Percentiles rank a stretch among this genome's conserved stretches.
Evolutionary conservation across 2,329 filamentous ascomycete species (phyloP).

Genomic region (Aspergillus chevalieri): DNA sequence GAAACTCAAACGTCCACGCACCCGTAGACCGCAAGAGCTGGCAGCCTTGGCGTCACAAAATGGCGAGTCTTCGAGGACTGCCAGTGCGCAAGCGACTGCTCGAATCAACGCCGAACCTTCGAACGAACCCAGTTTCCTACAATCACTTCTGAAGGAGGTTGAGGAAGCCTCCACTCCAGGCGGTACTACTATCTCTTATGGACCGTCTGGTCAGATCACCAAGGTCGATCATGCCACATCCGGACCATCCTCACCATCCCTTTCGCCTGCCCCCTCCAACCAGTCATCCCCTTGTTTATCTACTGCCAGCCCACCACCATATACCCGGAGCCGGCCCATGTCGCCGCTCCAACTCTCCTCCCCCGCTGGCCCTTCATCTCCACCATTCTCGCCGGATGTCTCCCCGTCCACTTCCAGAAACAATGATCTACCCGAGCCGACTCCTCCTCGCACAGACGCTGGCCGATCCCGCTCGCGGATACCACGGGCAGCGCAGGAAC

Average conservation of each 20-base stretch:
- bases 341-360: constrained; percentile 31
- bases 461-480: constrained; percentile 18
- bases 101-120: constrained; percentile 31
- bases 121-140: constrained; percentile 70
- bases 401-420: constrained; percentile 55
- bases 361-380: constrained; percentile 25
- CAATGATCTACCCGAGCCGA: constrained; percentile 13
- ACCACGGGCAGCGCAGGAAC: constrained; percentile 16
- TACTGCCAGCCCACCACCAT: constrained; percentile 34
- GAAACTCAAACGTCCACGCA: constrained; percentile 80
- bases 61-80: constrained; percentile 34
- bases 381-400: constrained; percentile 62
- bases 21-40: constrained; percentile 57
- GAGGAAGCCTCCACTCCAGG: constrained; percentile 48
- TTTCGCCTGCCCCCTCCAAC: constrained; percentile 36
- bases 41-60: constrained; percentile 41
- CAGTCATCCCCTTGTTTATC: constrained; percentile 35
- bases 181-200: constrained; percentile 3
- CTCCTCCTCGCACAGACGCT: constrained; percentile 7
- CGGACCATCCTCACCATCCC: constrained; percentile 37
- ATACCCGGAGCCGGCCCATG: constrained; percentile 26
- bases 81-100: constrained; percentile 24
- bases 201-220: constrained; percentile 26
- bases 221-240: constrained; percentile 30
- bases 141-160: constrained; percentile 81